phyloP scores from a whole-genome alignment of 805 yeast species.

The Cyberlindnera euphorbiiphila region DNA sequence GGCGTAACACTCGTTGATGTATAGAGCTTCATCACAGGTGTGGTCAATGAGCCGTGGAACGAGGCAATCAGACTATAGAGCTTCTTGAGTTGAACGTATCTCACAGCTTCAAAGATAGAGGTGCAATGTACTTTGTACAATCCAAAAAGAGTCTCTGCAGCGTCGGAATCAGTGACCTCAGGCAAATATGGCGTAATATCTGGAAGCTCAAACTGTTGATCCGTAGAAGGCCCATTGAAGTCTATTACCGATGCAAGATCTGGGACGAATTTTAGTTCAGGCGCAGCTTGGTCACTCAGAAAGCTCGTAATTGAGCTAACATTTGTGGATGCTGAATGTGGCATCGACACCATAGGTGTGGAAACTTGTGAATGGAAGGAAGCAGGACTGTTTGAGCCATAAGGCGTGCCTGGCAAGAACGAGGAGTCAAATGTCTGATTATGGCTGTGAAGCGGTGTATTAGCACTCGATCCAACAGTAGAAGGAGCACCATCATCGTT shows the following conservation, averaged over 20 bases:
- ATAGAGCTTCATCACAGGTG: slow-evolving; percentile 59
- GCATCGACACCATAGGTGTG: slow-evolving; percentile 21
- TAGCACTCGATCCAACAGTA: slow-evolving; percentile 23
- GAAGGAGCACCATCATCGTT: slow-evolving; percentile 30
- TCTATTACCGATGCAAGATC: slow-evolving; percentile 17
- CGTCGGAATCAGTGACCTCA: slow-evolving; percentile 24
- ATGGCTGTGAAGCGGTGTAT: slow-evolving; percentile 27
- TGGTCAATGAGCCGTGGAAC: slow-evolving; percentile 54
- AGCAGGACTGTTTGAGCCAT: slow-evolving; percentile 26
- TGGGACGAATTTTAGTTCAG: slow-evolving; percentile 23
- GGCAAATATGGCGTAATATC: slow-evolving; percentile 27
- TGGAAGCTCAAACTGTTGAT: slow-evolving; percentile 35
- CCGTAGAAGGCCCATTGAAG: slow-evolving; percentile 14
- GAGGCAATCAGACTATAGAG: slow-evolving; percentile 49
- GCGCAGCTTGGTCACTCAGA: slow-evolving; percentile 17
- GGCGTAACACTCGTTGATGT: slow-evolving; percentile 42
- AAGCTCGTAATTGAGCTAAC: slow-evolving; percentile 15
- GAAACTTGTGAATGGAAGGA: slow-evolving; percentile 27
- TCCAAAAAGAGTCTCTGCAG: slow-evolving; percentile 57
- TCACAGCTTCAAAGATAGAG: slow-evolving; percentile 57
- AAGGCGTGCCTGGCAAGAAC: slow-evolving; percentile 29
- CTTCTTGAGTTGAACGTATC: slow-evolving; percentile 63
- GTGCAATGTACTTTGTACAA: slow-evolving; percentile 63
- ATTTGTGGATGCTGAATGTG: slow-evolving; percentile 9
- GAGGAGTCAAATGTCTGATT: slow-evolving; percentile 21